phyloP scores from a whole-genome alignment of 306 rosid genomes.

The Cucumis melo region DNA sequence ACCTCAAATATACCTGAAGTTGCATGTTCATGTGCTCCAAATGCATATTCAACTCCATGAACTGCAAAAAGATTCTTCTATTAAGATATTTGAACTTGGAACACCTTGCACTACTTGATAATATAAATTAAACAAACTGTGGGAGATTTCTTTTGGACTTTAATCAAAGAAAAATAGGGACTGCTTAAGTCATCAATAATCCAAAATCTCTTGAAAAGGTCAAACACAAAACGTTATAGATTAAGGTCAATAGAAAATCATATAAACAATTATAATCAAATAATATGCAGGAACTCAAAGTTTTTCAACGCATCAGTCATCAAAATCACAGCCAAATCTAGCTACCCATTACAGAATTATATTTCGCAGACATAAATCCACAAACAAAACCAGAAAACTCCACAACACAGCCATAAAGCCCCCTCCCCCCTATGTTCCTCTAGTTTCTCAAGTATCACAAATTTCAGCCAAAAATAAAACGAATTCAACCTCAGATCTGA shows the following conservation, averaged over 20 bases:
- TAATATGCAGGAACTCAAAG: background rate
- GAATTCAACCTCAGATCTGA: conserved; percentile 18
- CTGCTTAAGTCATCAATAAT: background rate
- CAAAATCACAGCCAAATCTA: background rate
- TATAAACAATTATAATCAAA: background rate
- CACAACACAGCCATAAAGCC: background rate
- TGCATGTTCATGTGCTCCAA: conserved; percentile 84
- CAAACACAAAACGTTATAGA: background rate
- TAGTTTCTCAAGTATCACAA: background rate
- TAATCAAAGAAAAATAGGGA: background rate
- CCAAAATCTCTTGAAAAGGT: background rate
- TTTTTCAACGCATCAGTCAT: background rate
- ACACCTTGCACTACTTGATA: background rate
- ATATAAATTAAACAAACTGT: background rate
- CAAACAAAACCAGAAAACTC: background rate
- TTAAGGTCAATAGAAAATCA: background rate
- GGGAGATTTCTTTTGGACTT: background rate
- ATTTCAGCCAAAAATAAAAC: background rate
- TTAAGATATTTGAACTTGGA: background rate
- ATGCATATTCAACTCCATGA: conserved; percentile 81
- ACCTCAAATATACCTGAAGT: conserved; percentile 85
- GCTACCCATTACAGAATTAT: background rate
- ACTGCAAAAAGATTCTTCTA: conserved; percentile 26
- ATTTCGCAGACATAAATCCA: background rate
- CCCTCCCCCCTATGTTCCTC: background rate